These are phyloP conservation scores for Dinochytrium kinnereticum DNA, from an alignment of 371 early-diverging fungal genomes.

Conservation along the genomic window DNA sequence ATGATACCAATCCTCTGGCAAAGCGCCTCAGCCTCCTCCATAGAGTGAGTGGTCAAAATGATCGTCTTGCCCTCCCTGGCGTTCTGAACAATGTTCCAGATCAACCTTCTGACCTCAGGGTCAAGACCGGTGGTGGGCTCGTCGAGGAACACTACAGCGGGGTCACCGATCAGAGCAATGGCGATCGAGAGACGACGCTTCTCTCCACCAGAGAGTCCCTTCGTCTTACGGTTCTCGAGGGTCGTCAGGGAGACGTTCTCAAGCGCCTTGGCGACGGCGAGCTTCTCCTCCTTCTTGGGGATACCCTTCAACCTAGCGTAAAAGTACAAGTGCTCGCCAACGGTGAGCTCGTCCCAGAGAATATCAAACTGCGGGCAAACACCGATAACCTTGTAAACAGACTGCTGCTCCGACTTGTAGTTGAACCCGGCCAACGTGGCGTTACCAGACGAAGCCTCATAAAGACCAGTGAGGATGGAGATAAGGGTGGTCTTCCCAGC, in stretches of 20 bases:
- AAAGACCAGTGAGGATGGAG: conserved; percentile 70
- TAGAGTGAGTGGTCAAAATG: conserved; percentile 69
- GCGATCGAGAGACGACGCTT: conserved; percentile 73
- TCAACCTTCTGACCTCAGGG: conserved; percentile 69
- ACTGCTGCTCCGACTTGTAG: conserved; percentile 56
- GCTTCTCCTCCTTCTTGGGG: conserved; percentile 50
- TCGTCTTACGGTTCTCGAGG: conserved; percentile 58
- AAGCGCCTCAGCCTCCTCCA: conserved; percentile 76
- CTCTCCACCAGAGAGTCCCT: conserved; percentile 66
- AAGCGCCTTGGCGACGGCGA: conserved; percentile 56
- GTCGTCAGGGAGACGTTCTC: conserved; percentile 57
- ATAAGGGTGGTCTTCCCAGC: conserved; percentile 71
- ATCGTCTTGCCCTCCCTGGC: conserved; percentile 68
- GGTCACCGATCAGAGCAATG: conserved; percentile 70
- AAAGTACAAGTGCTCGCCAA: conserved; percentile 73
- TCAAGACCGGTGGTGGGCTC: conserved; percentile 69
- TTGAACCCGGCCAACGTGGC: conserved; percentile 69
- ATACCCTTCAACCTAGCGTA: conserved; percentile 77
- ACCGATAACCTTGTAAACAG: conserved; percentile 71
- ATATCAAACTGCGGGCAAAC: conserved; percentile 76
- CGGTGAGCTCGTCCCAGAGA: conserved; percentile 77
- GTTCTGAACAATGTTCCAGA: conserved; percentile 70
- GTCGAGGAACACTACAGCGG: conserved; percentile 65
- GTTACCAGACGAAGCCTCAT: conserved; percentile 63
- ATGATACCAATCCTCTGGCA: conserved; percentile 72